A percentile compares a stretch with the other conserved stretches of the same genome.
phyloP scores from a whole-genome alignment of 2,329 filamentous ascomycete genomes.

The Hypoxylon sp. region DNA sequence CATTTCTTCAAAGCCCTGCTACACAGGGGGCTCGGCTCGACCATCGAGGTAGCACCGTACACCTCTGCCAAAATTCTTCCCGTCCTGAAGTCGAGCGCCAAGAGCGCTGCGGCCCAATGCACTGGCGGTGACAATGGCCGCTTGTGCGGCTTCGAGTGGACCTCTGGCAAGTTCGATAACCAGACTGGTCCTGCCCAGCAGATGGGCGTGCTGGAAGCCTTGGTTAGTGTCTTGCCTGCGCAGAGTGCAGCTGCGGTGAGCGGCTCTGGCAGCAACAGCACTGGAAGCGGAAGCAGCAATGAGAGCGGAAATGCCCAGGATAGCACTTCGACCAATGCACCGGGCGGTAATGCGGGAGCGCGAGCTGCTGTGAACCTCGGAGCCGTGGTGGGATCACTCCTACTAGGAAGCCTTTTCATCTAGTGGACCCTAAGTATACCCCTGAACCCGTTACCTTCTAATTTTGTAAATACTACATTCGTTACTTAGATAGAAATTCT shows the following conservation, averaged over 20 bases:
- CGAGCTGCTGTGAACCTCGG: constrained; percentile 13
- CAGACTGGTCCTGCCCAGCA: constrained; percentile 67
- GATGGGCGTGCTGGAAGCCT: constrained; percentile 65
- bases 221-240: constrained; percentile 49
- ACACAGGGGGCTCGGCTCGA: constrained; percentile 62
- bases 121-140: constrained; percentile 53
- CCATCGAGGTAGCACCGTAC: constrained; percentile 56
- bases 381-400: constrained; percentile 15
- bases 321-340: neutral
- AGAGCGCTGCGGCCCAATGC: constrained; percentile 57
- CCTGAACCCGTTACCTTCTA: neutral
- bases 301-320: neutral
- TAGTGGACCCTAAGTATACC: constrained; percentile 4
- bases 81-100: constrained; percentile 56
- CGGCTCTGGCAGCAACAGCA: neutral
- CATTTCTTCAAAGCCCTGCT: constrained; percentile 70
- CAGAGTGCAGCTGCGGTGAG: neutral
- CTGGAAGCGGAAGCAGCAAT: constrained; percentile 8
- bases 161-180: constrained; percentile 54
- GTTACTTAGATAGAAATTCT: neutral
- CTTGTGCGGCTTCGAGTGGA: constrained; percentile 49
- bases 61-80: constrained; percentile 55
- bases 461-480: neutral
- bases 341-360: constrained; percentile 3
- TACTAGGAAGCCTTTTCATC: constrained; percentile 29